Evolutionary conservation across 257 asterid genomes (phyloP), one percentile per base, ranked within the genome.

Genomic region (Handroanthus guayacan): DNA sequence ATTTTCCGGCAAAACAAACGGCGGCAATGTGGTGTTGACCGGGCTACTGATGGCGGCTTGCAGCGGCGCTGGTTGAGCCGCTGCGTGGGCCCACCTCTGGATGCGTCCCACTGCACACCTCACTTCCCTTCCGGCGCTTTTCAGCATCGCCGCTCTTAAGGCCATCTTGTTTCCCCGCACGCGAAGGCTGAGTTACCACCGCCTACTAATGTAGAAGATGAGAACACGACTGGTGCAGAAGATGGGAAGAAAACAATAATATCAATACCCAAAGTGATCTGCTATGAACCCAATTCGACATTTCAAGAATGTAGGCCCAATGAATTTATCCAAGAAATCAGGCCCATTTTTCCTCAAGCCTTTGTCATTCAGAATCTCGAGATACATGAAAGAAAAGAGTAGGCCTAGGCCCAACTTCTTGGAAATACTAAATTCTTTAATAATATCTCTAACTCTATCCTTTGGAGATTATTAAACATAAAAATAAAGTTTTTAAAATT

Each of bases 1-100:
- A 12, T 72, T 12, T 78, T 88, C 91, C 44, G 87, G 89, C 58
- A 82, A 81, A 78, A 81, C 79, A 76, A 82, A 38, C 52, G 75
- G 72, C 70, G 91, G 84, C 12, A 85, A 41, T 55, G 79, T 13
- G 34, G 80, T 8, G 74, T 66, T 20, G 38, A 45, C 5, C n/a
- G 78, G 62, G 73, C 43, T 67, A 71, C 55, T 8, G 68, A 83
- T 41, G 3, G 77, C 14, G 56, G 66, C 18, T n/a, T 70, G 76
- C 55, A 88, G 67, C n/a, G 85, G 82, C 6, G 86, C 67, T 3
- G 84, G 80, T 66, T 64, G 85, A n/a, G 85, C 69, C 9, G 78
- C 60, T 4, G 71, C 62, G 77, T 86, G 87, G 45, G 63, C 77
- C 83, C 82, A 84, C 65, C 89, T 62, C 60, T 82, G 80, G 25